These are phyloP conservation scores for Dictyostelium capitatum DNA, from an alignment of 78 protist genomes.

Conservation along the genomic window DNA sequence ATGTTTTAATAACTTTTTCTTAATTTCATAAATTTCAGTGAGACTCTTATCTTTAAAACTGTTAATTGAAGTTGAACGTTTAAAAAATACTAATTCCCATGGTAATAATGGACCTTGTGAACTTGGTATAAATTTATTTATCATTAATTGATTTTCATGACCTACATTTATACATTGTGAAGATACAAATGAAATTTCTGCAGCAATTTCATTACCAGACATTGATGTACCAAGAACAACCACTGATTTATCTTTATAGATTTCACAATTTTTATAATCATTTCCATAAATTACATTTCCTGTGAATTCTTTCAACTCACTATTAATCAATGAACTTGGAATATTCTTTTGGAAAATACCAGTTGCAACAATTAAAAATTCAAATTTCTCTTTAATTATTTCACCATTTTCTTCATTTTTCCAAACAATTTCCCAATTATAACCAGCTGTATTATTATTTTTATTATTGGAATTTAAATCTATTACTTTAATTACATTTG, in stretches of 20 bases:
- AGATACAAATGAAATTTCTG: neutral
- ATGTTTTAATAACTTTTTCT: neutral
- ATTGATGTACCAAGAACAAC: neutral
- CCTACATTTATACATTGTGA: neutral
- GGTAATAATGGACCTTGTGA: neutral
- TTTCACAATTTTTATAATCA: neutral
- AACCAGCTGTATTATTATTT: neutral
- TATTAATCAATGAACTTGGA: neutral
- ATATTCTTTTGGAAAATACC: neutral
- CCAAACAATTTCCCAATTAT: neutral
- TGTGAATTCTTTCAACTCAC: neutral
- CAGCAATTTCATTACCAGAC: neutral
- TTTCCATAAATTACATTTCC: neutral
- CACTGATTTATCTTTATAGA: neutral
- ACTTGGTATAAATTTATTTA: neutral
- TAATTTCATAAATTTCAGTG: neutral
- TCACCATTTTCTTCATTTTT: neutral
- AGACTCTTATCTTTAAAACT: neutral
- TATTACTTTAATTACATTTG: neutral
- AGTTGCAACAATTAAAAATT: neutral
- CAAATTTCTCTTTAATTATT: neutral
- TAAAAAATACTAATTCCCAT: neutral
- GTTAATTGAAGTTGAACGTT: neutral
- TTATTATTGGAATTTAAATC: neutral
- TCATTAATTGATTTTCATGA: neutral